These are phyloP conservation scores for Aureobasidium lini DNA, from an alignment of 2,329 filamentous ascomycete genomes.

Conservation along the genomic window DNA sequence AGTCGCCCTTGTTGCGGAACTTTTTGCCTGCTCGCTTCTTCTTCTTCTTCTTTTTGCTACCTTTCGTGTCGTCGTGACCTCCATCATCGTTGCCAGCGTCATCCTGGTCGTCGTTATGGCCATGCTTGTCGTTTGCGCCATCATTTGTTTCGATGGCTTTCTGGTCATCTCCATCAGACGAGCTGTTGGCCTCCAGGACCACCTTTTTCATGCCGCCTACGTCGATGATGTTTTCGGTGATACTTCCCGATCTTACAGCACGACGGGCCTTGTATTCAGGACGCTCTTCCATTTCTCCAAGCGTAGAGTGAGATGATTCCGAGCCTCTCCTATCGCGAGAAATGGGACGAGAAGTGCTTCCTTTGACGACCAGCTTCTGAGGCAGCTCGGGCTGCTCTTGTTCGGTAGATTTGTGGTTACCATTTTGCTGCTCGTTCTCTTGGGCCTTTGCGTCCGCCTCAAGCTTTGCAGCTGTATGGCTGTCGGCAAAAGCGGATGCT, in stretches of 20 bases:
- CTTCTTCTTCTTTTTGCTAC: conserved; percentile 20
- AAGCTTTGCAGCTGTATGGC: conserved; percentile 6
- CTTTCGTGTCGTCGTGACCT: conserved; percentile 10
- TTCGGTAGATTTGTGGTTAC: not conserved
- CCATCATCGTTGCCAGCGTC: conserved; percentile 10
- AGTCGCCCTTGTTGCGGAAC: conserved; percentile 16
- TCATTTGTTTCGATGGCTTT: conserved; percentile 24
- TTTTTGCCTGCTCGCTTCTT: conserved; percentile 19
- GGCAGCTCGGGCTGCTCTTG: conserved; percentile 13
- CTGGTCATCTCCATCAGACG: conserved; percentile 39
- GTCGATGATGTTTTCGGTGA: conserved; percentile 72
- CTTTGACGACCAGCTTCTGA: conserved; percentile 11
- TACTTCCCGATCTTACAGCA: conserved; percentile 61
- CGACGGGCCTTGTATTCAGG: conserved; percentile 21
- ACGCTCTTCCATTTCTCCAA: conserved; percentile 22
- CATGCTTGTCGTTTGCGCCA: conserved; percentile 12
- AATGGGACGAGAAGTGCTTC: conserved; percentile 12
- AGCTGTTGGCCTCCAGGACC: conserved; percentile 61
- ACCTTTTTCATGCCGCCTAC: conserved; percentile 68
- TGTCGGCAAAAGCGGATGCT: conserved; percentile 15
- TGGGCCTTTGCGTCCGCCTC: not conserved
- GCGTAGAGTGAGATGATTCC: conserved; percentile 11
- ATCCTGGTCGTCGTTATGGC: conserved; percentile 9
- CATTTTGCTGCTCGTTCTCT: not conserved
- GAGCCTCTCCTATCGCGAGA: conserved; percentile 13